A percentile compares a stretch with the other conserved stretches of the same genome.
Evolutionary conservation across 495 filamentous ascomycete species (phyloP).

Genomic region (Penicillium cinerascens): DNA sequence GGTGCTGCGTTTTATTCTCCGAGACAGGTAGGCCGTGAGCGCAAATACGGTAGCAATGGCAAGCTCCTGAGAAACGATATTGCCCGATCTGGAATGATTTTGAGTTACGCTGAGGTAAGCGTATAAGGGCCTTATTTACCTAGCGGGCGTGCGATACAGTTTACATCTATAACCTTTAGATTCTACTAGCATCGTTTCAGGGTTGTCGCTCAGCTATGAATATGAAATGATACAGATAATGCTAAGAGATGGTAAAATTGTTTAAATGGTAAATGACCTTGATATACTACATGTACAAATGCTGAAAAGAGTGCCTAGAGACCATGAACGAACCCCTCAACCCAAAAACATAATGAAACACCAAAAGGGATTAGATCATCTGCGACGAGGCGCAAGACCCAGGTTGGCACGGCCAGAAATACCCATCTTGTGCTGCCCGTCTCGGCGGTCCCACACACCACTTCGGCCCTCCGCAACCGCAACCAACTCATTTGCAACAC

Average conservation of each 20-base stretch:
- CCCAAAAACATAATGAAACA: constrained; percentile 9
- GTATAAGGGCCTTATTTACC: constrained; percentile 6
- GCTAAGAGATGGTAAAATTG: neutral
- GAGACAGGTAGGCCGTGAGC: constrained; percentile 2
- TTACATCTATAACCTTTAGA: neutral
- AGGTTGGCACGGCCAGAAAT: constrained; percentile 72
- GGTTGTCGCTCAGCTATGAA: too few species aligned
- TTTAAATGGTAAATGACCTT: neutral
- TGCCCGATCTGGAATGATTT: constrained; percentile 12
- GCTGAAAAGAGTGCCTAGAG: constrained; percentile 10
- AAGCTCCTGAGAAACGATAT: constrained; percentile 6
- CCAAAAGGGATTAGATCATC: constrained; percentile 9
- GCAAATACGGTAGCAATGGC: neutral
- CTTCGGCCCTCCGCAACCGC: constrained; percentile 84
- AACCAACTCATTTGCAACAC: constrained; percentile 84
- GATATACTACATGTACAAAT: constrained; percentile 15
- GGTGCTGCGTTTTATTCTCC: constrained; percentile 9
- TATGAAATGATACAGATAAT: neutral
- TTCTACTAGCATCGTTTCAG: too few species aligned
- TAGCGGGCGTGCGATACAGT: constrained; percentile 6
- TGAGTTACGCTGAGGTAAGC: constrained; percentile 15
- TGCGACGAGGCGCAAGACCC: constrained; percentile 23
- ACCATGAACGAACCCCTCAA: constrained; percentile 4
- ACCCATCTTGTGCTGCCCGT: constrained; percentile 67
- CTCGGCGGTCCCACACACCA: constrained; percentile 74